These are phyloP conservation scores for Poa annua DNA, from an alignment of 176 grass and related monocot genomes.

Conservation along the genomic window DNA sequence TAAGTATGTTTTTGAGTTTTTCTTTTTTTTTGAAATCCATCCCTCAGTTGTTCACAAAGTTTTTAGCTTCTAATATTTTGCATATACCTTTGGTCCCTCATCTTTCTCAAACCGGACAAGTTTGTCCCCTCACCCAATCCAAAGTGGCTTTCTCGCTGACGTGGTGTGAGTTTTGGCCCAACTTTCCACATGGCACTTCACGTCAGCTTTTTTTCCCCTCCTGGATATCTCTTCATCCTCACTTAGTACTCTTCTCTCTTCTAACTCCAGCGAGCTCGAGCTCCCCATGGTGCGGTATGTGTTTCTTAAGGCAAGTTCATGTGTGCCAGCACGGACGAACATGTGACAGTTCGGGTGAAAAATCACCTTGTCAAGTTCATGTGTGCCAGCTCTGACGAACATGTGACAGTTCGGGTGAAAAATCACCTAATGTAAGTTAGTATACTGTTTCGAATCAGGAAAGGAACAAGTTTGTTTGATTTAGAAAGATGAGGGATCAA, in stretches of 20 bases:
- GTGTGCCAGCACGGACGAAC: background rate
- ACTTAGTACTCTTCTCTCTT: background rate
- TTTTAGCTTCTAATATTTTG: background rate
- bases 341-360: background rate
- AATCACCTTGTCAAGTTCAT: background rate
- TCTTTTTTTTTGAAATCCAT: too few relatives aligned
- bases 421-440: background rate
- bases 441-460: background rate
- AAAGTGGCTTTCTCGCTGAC: background rate
- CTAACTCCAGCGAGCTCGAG: background rate
- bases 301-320: background rate
- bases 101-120: background rate
- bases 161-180: background rate
- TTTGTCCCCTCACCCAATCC: background rate
- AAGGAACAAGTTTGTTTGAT: background rate
- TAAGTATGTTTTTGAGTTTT: background rate
- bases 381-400: background rate
- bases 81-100: background rate
- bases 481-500: background rate
- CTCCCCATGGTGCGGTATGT: background rate
- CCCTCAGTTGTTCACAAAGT: background rate
- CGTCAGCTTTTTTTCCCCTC: background rate
- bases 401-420: background rate
- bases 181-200: background rate
- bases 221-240: background rate